phyloP scores from a whole-genome alignment of 352 stramenopile genomes.

The Pythium rhizo-oryzae region DNA sequence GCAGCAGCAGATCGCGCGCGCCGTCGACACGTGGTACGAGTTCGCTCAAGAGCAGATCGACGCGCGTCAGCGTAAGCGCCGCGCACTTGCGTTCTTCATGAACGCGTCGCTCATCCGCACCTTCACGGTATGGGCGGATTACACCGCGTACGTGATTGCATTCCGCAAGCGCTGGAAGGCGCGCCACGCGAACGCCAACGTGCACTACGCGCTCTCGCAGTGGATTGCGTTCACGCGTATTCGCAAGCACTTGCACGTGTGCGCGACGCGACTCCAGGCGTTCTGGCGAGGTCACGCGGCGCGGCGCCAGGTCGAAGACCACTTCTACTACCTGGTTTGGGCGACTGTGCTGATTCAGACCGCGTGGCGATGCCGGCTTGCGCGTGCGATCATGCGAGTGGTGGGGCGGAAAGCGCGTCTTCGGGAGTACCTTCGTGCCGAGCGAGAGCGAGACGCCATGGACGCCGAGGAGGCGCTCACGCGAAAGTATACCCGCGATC shows the following conservation, averaged over 20 bases:
- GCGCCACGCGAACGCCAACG: conserved; percentile 52
- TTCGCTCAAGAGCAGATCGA: conserved; percentile 59
- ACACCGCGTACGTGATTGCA: conserved; percentile 42
- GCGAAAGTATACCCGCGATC: conserved; percentile 48
- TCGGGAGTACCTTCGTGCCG: conserved; percentile 67
- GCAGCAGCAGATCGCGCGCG: conserved; percentile 41
- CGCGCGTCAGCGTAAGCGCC: conserved; percentile 45
- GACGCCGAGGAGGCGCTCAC: conserved; percentile 45
- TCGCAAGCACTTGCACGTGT: conserved; percentile 34
- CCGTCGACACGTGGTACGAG: conserved; percentile 70
- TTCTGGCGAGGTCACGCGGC: conserved; percentile 61
- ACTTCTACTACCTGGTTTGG: conserved; percentile 64
- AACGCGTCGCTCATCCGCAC: conserved; percentile 58
- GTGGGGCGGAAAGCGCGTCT: conserved; percentile 58
- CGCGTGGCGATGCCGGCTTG: conserved; percentile 65
- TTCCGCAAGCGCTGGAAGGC: conserved; percentile 48
- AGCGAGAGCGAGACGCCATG: conserved; percentile 66
- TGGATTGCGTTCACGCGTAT: conserved; percentile 50
- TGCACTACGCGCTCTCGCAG: conserved; percentile 50
- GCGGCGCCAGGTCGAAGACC: conserved; percentile 56
- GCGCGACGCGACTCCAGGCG: conserved; percentile 50
- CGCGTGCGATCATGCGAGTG: conserved; percentile 48
- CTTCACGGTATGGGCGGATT: conserved; percentile 54
- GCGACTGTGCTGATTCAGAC: conserved; percentile 72
- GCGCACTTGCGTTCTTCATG: conserved; percentile 66